Evolutionary conservation across 495 filamentous ascomycete species (phyloP), one percentile per base, ranked within the genome.

Genomic region (Saxispiralis lemnorum): DNA sequence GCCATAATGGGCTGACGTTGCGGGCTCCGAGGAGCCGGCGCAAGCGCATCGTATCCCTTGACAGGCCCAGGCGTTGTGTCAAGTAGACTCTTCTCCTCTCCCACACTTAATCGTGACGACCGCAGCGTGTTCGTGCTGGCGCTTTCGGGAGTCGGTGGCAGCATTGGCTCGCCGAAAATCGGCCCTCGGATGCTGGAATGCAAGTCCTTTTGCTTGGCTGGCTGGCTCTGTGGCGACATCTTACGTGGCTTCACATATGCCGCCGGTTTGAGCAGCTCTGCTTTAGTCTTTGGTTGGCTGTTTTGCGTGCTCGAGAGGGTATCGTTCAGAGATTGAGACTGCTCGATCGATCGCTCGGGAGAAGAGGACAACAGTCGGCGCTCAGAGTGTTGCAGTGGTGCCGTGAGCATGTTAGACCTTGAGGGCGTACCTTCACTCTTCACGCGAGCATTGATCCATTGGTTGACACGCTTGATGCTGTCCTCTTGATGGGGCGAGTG

Each of bases 391-490:
- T 7, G 30, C 17, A 53, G 18, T 2, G 50, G 42, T 16, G 51
- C 41, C 9, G 51, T 32, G 35, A 49, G 38, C n/a, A 31, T 17
- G 15, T 49, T 49, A 5, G 51, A 49, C 35, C 46, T 49, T 7
- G 51, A 53, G 7, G 51, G 51, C 34, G 51, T 53, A 1, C 37
- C 41, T 9, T 43, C 47, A 12, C 15, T 24, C 5, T 2, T 35
- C 5, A 41, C 42, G 28, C 43, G 38, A 6, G 48, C 48, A 9
- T 45, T 38, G 35, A 54, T 50, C 51, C 51, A 54, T 7, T 39
- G 51, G 28, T 44, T 54, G 1, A 54, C 51, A 15, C 51, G 38
- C n/a, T 46, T 50, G 38, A 51, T 51, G 41, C 51, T 51, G 24
- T 45, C 44, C 31, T 51, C 39, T 15, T 41, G 35, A 1, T 18